Conservation (phyloP, 225 moss, liverwort and hornwort species). For the Anthoceros angustus region DNA sequence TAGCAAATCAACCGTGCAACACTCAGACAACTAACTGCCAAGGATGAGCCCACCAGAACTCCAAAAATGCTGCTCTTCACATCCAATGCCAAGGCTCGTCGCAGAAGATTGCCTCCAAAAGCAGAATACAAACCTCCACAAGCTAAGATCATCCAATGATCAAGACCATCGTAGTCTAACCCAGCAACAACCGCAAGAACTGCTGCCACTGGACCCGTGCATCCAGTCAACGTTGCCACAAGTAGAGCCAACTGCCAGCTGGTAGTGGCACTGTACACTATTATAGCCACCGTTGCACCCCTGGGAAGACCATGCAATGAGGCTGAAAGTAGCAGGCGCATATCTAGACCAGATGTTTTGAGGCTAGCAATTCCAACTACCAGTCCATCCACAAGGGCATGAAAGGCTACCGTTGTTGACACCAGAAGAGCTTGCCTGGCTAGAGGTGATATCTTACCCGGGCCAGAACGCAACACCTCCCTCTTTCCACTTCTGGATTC, state of each 20-base stretch:
- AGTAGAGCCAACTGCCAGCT: slow-evolving; percentile 31
- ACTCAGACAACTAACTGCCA: slow-evolving; percentile 39
- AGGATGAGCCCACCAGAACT: slow-evolving; percentile 33
- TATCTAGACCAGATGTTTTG: slow-evolving; percentile 19
- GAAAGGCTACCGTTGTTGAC: slow-evolving; percentile 34
- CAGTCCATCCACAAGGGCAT: slow-evolving; percentile 32
- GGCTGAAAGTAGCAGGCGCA: slow-evolving; percentile 33
- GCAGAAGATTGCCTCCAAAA: slow-evolving; percentile 46
- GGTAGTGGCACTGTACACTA: slow-evolving; percentile 52
- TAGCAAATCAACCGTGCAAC: not conserved
- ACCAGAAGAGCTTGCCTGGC: slow-evolving; percentile 26
- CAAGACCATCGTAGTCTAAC: slow-evolving; percentile 27
- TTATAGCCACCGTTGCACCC: slow-evolving; percentile 52
- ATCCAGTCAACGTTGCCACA: slow-evolving; percentile 33
- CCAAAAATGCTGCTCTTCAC: slow-evolving; percentile 43
- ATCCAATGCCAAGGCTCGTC: slow-evolving; percentile 47
- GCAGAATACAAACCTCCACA: slow-evolving; percentile 59
- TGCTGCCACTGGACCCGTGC: slow-evolving; percentile 48
- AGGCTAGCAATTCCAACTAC: slow-evolving; percentile 38
- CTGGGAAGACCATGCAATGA: slow-evolving; percentile 61
- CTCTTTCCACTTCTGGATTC: slow-evolving; percentile 30
- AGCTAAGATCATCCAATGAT: slow-evolving; percentile 40
- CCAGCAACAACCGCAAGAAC: slow-evolving; percentile 35
- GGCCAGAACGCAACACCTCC: slow-evolving; percentile 18
- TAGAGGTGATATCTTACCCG: slow-evolving; percentile 19